Evolutionary conservation across 768 basidiomycete genomes (phyloP), one percentile per base, ranked within the genome.

Genomic region (Chlorophyllum brunneum): DNA sequence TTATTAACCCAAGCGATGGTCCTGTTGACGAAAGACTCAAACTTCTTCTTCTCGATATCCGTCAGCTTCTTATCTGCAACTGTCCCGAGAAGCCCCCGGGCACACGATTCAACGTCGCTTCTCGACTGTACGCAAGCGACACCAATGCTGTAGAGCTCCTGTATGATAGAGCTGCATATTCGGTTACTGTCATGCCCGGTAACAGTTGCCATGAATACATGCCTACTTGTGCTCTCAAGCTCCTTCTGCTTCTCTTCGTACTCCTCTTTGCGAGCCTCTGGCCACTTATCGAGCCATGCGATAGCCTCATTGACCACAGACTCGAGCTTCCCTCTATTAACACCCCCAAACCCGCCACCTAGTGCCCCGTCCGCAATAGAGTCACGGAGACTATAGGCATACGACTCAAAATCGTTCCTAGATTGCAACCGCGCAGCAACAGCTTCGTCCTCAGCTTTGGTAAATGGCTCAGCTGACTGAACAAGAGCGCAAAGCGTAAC

Each of bases 341-440:
- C 82, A 10, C 87, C 60, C 1, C 95, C 89, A 66, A 97, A 88
- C 73, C 95, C 95, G 77, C 77, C 80, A 36, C 88, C 80, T 51
- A 95, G 82, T 69, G 92, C 86, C 66, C 91, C 90, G 66, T 93
- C 91, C 52, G 67, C 79, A 53, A 95, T 68, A 18, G 92, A 88
- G 76, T 95, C 91, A 59, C 92, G 88, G 51, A 98, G 85, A 74
- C 93, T 95, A 82, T 95, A 98, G 5, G 93, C 68, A 67, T 95
- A 98, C 0, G 92, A 92, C 72, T 98, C 95, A 64, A 98, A 81
- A 40, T 76, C 83, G 72, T 98, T 98, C 86, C 95, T 95, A 61
- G 93, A 62, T 33, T 78, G 63, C 67, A 94, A 92, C 52, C 92
- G 89, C 44, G 85, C 74, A 54, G 89, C 85, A 34, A 89, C 91